Evolutionary conservation across 2,329 filamentous ascomycete genomes (phyloP).

Genomic region (Cucurbitaria berberidis): DNA sequence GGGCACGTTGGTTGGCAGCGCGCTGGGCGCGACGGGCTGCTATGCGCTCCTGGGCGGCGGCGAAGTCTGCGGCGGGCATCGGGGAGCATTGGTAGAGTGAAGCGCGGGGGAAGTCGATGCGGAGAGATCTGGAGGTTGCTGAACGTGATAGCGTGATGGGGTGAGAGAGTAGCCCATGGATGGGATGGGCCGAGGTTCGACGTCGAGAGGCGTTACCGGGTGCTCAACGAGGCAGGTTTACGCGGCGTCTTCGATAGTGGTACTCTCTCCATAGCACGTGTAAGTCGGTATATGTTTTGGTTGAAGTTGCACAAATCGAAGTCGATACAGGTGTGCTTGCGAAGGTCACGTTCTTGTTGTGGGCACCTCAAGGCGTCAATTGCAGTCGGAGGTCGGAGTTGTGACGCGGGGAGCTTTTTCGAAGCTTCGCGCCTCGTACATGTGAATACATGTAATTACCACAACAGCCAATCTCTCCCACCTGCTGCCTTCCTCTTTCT

Average conservation of each 20-base stretch:
- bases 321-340: background rate
- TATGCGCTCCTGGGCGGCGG: constrained; percentile 86
- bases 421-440: constrained; percentile 3
- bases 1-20: constrained; percentile 65
- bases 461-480: constrained; percentile 18
- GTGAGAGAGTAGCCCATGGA: too few relatives aligned
- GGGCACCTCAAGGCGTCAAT: background rate
- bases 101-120: background rate
- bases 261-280: background rate
- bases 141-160: constrained; percentile 29
- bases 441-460: too few relatives aligned
- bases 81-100: constrained; percentile 22
- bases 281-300: background rate
- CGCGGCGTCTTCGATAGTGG: constrained; percentile 3
- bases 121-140: background rate
- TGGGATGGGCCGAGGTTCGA: constrained; percentile 38
- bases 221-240: constrained; percentile 8
- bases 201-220: background rate
- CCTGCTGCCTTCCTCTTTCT: constrained; percentile 10
- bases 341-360: background rate
- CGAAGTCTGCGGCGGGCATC: constrained; percentile 70
- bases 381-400: constrained; percentile 16
- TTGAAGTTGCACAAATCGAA: too few relatives aligned
- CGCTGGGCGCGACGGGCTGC: constrained; percentile 78
- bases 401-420: constrained; percentile 33